phyloP scores from a whole-genome alignment of 768 basidiomycete species.

The Fistulinella prunicolor region DNA sequence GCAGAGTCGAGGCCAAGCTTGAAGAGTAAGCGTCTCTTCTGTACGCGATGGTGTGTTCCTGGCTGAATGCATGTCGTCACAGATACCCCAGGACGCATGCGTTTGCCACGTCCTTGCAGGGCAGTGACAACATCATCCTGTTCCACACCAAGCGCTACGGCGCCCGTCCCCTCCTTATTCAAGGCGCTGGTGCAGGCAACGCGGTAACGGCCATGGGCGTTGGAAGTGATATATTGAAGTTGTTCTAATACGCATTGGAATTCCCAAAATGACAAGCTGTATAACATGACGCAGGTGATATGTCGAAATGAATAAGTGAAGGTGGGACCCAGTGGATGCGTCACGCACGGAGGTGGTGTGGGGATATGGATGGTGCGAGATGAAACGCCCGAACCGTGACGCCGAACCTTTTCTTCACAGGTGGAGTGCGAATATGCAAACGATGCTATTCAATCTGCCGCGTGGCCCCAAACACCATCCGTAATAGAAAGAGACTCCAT shows the following conservation, averaged over 20 bases:
- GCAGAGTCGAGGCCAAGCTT: constrained; percentile 78
- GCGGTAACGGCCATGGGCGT: constrained; percentile 99
- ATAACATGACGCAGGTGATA: not conserved
- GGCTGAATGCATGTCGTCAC: constrained; percentile 1
- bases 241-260: constrained; percentile 25
- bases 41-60: not conserved
- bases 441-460: not conserved
- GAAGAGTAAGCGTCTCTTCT: constrained; percentile 59
- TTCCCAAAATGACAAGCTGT: constrained; percentile 7
- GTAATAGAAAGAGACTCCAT: too few species aligned
- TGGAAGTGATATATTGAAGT: constrained; percentile 76
- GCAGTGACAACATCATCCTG: constrained; percentile 97
- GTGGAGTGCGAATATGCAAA: not conserved
- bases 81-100: constrained; percentile 90
- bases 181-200: constrained; percentile 96
- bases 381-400: too few species aligned
- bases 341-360: not conserved
- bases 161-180: constrained; percentile 84
- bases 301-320: constrained; percentile 1
- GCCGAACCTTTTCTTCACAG: not conserved
- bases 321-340: not conserved
- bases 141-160: constrained; percentile 95
- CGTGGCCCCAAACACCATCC: constrained; percentile 3
- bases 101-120: constrained; percentile 93
- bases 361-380: too few species aligned